Conservation (phyloP, 176 grass and related monocot species). For the Phragmites australis region DNA sequence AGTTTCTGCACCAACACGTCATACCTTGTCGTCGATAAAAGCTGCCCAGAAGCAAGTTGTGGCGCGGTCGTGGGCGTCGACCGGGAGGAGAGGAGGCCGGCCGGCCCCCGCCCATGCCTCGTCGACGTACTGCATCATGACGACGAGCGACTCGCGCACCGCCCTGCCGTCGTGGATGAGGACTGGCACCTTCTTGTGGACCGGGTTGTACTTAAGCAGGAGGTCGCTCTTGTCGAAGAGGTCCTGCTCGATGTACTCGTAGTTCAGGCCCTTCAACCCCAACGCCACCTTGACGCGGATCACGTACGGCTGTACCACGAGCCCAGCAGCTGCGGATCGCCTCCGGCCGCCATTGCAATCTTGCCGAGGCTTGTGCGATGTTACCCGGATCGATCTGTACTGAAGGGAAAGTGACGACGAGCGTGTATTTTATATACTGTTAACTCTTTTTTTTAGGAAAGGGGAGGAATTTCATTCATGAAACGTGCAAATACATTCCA, state of each 20-base stretch:
- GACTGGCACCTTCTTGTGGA: slow-evolving; percentile 48
- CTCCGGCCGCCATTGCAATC: not conserved
- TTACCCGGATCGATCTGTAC: not conserved
- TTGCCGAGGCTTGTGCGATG: not conserved
- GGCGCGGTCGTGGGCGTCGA: slow-evolving; percentile 36
- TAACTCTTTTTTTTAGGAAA: not conserved
- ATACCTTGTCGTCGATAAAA: slow-evolving; percentile 39
- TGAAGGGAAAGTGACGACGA: not conserved
- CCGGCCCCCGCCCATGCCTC: not conserved
- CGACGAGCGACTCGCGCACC: slow-evolving; percentile 46
- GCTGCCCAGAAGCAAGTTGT: slow-evolving; percentile 37
- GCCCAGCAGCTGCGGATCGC: slow-evolving; percentile 46
- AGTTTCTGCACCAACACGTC: too few species aligned
- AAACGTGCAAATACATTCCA: too few species aligned
- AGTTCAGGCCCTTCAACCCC: slow-evolving; percentile 35
- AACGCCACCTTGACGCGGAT: slow-evolving; percentile 37
- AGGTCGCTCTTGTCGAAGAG: slow-evolving; percentile 43
- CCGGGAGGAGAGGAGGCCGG: slow-evolving; percentile 3
- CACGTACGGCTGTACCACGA: slow-evolving; percentile 33
- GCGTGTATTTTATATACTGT: not conserved
- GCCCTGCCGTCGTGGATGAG: slow-evolving; percentile 45
- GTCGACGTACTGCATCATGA: slow-evolving; percentile 46
- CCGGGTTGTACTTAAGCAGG: slow-evolving; percentile 44
- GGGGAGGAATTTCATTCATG: too few species aligned
- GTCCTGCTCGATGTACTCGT: slow-evolving; percentile 47